phyloP scores from a whole-genome alignment of 768 basidiomycete genomes.

The Lentinula sp. region DNA sequence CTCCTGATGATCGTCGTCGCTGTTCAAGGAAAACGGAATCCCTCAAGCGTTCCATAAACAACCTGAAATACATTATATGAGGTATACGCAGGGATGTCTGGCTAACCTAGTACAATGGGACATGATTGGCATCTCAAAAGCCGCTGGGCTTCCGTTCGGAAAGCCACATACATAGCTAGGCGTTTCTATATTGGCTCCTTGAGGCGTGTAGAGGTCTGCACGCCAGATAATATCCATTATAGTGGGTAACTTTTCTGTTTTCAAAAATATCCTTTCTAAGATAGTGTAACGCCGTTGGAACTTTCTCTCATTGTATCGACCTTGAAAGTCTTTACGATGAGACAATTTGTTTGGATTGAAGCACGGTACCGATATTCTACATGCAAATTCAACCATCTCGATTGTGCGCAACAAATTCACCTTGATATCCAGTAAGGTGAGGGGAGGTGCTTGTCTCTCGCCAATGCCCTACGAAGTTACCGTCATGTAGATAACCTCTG shows the following conservation, averaged over 20 bases:
- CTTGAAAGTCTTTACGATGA: background rate
- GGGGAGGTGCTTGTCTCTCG: slow-evolving; percentile 39
- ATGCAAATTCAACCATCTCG: background rate
- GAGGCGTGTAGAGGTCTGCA: background rate
- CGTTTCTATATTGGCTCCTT: background rate
- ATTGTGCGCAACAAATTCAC: slow-evolving; percentile 34
- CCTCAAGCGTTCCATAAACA: background rate
- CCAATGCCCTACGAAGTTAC: slow-evolving; percentile 49
- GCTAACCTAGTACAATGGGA: too few relatives aligned
- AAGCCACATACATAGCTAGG: background rate
- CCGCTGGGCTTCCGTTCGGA: background rate
- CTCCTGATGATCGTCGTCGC: background rate
- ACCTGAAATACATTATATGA: background rate
- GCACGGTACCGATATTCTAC: background rate
- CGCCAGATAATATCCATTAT: background rate
- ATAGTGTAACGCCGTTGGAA: background rate
- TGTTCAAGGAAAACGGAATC: background rate
- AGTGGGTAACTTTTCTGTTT: background rate
- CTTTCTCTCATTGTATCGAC: background rate
- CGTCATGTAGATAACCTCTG: slow-evolving; percentile 44
- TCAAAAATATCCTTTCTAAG: background rate
- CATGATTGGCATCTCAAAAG: background rate
- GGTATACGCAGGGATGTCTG: background rate
- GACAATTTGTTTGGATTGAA: background rate
- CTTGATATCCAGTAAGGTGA: slow-evolving; percentile 39